Evolutionary conservation across 371 early-diverging fungal species (phyloP).

Genomic region (Blakeslea trispora): DNA sequence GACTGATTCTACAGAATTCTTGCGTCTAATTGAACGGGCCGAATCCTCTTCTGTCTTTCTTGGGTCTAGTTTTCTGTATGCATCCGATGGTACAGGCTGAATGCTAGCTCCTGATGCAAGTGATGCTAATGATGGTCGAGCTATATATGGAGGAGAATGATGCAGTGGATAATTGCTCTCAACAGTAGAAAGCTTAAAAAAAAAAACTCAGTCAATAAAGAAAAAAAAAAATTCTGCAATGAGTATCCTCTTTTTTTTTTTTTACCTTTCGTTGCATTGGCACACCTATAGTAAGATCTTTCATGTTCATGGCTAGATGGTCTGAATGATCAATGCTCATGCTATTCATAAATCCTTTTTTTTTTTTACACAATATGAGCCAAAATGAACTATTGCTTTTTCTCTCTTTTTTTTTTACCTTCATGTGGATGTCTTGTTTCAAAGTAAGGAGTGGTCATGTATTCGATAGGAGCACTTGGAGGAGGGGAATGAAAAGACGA

Average conservation of each 20-base stretch:
- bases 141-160: slow-evolving; percentile 35
- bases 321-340: slow-evolving; percentile 44
- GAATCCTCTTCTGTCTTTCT: slow-evolving; percentile 18
- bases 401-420: slow-evolving; percentile 6
- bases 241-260: no score
- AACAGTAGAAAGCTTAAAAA: slow-evolving; percentile 11
- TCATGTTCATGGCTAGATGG: slow-evolving; percentile 34
- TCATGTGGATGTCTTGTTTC: slow-evolving; percentile 32
- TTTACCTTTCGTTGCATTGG: slow-evolving; percentile 37
- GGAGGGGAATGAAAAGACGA: slow-evolving; percentile 30
- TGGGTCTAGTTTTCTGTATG: background rate
- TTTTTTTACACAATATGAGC: no score
- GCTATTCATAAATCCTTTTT: slow-evolving; percentile 22
- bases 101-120: slow-evolving; percentile 39
- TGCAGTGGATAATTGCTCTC: slow-evolving; percentile 16
- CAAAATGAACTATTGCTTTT: background rate
- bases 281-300: slow-evolving; percentile 26
- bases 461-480: slow-evolving; percentile 31
- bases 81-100: slow-evolving; percentile 24
- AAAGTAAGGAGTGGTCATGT: slow-evolving; percentile 24
- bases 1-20: slow-evolving; percentile 37
- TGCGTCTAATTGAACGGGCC: slow-evolving; percentile 25
- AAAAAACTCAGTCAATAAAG: no score
- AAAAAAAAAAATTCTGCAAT: no score
- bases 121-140: slow-evolving; percentile 44